phyloP scores from a whole-genome alignment of 192 early-diverging fungal genomes.

The Backusella liffmaniae region DNA sequence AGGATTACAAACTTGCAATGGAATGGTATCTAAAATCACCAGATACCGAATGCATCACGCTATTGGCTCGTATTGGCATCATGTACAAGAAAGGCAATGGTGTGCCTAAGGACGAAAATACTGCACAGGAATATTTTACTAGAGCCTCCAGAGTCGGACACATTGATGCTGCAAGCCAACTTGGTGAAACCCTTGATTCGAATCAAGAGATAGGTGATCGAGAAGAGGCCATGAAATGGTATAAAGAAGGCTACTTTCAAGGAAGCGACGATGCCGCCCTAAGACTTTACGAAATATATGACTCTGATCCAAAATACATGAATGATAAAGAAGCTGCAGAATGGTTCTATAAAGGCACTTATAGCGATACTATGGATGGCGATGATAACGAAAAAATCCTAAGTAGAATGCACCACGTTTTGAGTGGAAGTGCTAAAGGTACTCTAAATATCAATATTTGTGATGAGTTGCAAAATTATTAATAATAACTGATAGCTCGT shows the following conservation, averaged over 20 bases:
- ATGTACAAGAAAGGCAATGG: background rate
- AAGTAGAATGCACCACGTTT: background rate
- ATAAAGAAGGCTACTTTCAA: background rate
- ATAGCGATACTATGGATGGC: background rate
- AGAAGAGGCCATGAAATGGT: background rate
- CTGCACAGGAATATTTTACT: background rate
- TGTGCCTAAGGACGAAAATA: background rate
- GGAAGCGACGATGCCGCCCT: background rate
- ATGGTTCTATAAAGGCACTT: background rate
- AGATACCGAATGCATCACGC: background rate
- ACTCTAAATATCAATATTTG: background rate
- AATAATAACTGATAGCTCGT: background rate
- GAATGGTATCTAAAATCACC: background rate
- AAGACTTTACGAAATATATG: background rate
- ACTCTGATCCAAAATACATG: background rate
- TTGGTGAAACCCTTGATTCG: no score
- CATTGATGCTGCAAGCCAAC: background rate
- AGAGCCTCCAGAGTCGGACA: background rate
- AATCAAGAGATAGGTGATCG: background rate
- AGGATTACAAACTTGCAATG: background rate
- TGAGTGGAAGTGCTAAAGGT: background rate
- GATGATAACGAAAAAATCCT: background rate
- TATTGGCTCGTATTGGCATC: background rate
- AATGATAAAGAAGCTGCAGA: background rate
- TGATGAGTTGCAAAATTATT: background rate